These are phyloP conservation scores for Claviceps purpurea DNA, from an alignment of 2,329 filamentous ascomycete genomes.

Conservation along the genomic window DNA sequence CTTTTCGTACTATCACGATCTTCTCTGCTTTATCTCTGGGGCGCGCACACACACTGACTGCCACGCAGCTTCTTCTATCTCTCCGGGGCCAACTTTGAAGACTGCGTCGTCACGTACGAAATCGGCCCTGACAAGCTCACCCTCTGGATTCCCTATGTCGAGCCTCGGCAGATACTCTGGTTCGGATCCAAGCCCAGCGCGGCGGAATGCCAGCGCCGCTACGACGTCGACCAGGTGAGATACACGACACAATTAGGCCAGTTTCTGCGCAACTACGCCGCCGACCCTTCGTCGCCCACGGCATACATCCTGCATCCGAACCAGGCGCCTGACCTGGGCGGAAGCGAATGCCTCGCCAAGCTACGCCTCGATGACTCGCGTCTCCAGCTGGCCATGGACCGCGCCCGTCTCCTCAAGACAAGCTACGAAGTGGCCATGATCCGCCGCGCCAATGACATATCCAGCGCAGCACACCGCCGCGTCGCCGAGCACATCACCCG, in stretches of 20 bases:
- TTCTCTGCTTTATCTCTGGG: not conserved
- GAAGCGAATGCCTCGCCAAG: slow-evolving; percentile 7
- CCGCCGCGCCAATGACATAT: slow-evolving; percentile 67
- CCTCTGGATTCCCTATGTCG: slow-evolving; percentile 60
- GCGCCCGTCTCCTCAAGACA: slow-evolving; percentile 69
- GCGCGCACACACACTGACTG: not conserved
- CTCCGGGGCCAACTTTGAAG: slow-evolving; percentile 38
- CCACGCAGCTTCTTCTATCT: slow-evolving; percentile 43
- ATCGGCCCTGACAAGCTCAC: slow-evolving; percentile 47
- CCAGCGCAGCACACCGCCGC: slow-evolving; percentile 60
- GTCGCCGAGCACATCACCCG: slow-evolving; percentile 51
- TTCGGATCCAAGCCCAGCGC: slow-evolving; percentile 46
- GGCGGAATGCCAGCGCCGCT: slow-evolving; percentile 46
- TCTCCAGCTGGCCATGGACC: slow-evolving; percentile 62
- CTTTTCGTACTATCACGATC: not conserved
- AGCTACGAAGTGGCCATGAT: slow-evolving; percentile 76
- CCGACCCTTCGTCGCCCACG: slow-evolving; percentile 24
- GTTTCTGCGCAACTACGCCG: slow-evolving; percentile 26
- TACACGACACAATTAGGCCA: slow-evolving; percentile 41
- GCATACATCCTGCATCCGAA: slow-evolving; percentile 34
- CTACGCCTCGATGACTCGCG: slow-evolving; percentile 32
- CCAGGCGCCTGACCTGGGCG: slow-evolving; percentile 21
- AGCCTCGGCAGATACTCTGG: slow-evolving; percentile 48
- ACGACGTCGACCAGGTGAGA: slow-evolving; percentile 59
- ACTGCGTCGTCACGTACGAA: slow-evolving; percentile 44